Conservation (phyloP, 495 filamentous ascomycete species). For the Cryomyces minteri region DNA sequence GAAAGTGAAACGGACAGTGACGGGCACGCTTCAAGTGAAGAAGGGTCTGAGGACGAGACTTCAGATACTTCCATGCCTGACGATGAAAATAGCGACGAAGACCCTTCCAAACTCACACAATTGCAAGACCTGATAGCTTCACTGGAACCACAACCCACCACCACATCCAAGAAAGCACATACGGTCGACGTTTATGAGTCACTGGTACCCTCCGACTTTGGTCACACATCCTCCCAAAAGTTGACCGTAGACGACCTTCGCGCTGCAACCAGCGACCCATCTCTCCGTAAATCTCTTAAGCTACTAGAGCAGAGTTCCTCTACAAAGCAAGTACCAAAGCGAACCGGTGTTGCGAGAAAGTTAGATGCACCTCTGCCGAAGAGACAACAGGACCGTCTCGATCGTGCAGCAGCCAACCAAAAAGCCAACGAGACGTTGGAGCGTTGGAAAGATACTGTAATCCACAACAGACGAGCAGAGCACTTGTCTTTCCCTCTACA, state of each 20-base stretch:
- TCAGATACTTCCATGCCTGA: slow-evolving; percentile 33
- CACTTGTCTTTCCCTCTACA: slow-evolving; percentile 80
- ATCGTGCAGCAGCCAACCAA: slow-evolving; percentile 70
- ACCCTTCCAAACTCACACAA: slow-evolving; percentile 40
- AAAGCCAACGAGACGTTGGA: slow-evolving; percentile 82
- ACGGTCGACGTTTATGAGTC: slow-evolving; percentile 30
- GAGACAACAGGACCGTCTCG: slow-evolving; percentile 72
- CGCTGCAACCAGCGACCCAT: slow-evolving; percentile 51
- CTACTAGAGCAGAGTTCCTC: slow-evolving; percentile 23
- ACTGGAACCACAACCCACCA: slow-evolving; percentile 28
- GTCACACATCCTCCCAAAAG: slow-evolving; percentile 41
- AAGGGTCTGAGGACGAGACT: slow-evolving; percentile 25
- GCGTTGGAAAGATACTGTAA: slow-evolving; percentile 87
- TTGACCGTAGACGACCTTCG: slow-evolving; percentile 67
- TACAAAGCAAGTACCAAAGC: slow-evolving; percentile 32
- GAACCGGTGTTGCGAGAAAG: slow-evolving; percentile 42
- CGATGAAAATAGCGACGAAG: slow-evolving; percentile 38
- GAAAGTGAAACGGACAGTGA: slow-evolving; percentile 9
- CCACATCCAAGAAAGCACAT: slow-evolving; percentile 11
- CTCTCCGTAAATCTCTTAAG: slow-evolving; percentile 63
- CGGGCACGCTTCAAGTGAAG: slow-evolving; percentile 26
- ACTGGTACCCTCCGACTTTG: slow-evolving; percentile 35
- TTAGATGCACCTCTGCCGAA: slow-evolving; percentile 73
- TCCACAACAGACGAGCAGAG: slow-evolving; percentile 79
- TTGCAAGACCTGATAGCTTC: slow-evolving; percentile 54